phyloP scores from a whole-genome alignment of 1,139 yeast species.

The Blastobotrys capitulatus region DNA sequence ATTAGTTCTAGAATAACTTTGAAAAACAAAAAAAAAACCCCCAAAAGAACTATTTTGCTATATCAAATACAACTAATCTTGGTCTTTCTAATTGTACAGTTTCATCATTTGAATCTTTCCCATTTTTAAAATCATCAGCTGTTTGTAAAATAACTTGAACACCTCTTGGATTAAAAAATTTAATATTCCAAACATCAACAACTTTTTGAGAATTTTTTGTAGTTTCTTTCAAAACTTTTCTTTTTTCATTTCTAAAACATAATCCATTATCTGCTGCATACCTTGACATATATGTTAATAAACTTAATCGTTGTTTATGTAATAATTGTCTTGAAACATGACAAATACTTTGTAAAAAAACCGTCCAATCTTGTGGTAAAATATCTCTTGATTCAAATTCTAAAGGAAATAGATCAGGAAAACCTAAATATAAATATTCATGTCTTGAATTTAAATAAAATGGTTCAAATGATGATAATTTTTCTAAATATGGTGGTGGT shows the following conservation, averaged over 20 bases:
- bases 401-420: conserved; percentile 9
- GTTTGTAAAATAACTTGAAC: conserved; percentile 9
- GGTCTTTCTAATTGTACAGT: too few relatives aligned
- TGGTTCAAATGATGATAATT: conserved; percentile 2
- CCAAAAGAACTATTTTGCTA: too few relatives aligned
- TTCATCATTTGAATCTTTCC: too few relatives aligned
- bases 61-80: too few relatives aligned
- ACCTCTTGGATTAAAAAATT: conserved; percentile 10
- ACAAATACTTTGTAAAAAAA: conserved; percentile 11
- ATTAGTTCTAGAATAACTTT: too few relatives aligned
- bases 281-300: background rate
- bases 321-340: background rate
- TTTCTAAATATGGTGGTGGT: background rate
- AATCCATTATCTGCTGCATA: conserved; percentile 1
- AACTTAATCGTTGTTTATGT: background rate
- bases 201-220: background rate
- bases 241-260: background rate
- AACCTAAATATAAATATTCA: conserved; percentile 5
- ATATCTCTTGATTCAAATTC: background rate
- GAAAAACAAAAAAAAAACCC: too few relatives aligned
- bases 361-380: conserved; percentile 7
- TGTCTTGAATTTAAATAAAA: conserved; percentile 6
- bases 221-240: background rate
- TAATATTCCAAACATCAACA: conserved; percentile 11
- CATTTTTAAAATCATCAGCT: conserved; percentile 5